Conservation (phyloP, 1,284 basidiomycete genomes). For the Ganoderma lucidum region DNA sequence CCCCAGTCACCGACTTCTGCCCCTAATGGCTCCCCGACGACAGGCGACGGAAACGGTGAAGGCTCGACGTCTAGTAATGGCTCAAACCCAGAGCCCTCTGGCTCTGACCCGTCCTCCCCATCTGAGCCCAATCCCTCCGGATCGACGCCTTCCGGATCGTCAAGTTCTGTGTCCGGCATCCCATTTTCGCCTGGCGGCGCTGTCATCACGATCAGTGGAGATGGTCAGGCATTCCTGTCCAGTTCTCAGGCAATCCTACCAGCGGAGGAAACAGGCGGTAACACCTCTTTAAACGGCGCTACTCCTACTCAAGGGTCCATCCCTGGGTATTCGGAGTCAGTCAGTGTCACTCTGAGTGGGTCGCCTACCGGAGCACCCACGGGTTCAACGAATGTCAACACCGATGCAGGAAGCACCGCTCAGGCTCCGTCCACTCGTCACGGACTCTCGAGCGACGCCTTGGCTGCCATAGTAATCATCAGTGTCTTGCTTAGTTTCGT, state of each 20-base stretch:
- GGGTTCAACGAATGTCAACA: conserved; percentile 13
- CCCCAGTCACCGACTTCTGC: conserved; percentile 8
- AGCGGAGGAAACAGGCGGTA: conserved; percentile 9
- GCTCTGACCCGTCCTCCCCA: conserved; percentile 7
- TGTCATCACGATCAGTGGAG: conserved; percentile 25
- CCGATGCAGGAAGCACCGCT: conserved; percentile 13
- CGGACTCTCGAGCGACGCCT: conserved; percentile 27
- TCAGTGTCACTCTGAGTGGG: conserved; percentile 3
- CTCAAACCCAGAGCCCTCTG: conserved; percentile 4
- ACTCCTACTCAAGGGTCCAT: not conserved
- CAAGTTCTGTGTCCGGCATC: not conserved
- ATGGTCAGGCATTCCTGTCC: conserved; percentile 23
- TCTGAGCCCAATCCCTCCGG: conserved; percentile 6
- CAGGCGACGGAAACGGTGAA: conserved; percentile 3
- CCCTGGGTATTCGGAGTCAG: conserved; percentile 3
- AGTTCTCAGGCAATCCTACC: not conserved
- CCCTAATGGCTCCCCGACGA: conserved; percentile 5
- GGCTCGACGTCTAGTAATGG: conserved; percentile 1
- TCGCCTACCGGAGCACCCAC: conserved; percentile 15
- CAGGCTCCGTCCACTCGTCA: conserved; percentile 13
- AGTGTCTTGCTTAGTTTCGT: conserved; percentile 23
- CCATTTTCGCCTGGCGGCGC: not conserved
- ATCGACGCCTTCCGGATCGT: conserved; percentile 2
- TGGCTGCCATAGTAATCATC: conserved; percentile 30
- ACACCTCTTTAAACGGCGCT: not conserved